Conservation (phyloP, 352 stramenopile species). For the Elongisporangium prolatum region DNA sequence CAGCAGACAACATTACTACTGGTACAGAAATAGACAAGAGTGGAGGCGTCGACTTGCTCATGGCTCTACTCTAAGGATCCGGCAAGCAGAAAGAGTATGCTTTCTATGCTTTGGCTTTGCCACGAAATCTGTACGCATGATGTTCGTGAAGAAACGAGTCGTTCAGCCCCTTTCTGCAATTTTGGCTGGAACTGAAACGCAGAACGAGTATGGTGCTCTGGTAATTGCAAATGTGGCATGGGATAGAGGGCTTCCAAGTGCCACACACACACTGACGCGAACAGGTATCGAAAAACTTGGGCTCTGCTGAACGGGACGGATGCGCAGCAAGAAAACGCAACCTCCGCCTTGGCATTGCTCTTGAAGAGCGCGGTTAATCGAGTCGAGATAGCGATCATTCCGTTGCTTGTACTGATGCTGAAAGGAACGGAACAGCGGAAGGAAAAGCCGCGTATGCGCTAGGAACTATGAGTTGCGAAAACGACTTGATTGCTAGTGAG, state of each 20-base stretch:
- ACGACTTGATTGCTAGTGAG: neutral
- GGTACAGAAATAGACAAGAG: no score
- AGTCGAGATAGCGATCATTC: neutral
- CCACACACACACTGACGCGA: no score
- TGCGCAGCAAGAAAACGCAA: neutral
- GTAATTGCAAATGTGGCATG: neutral
- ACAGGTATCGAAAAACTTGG: neutral
- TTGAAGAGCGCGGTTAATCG: neutral
- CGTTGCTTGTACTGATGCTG: neutral
- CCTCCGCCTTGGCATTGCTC: neutral
- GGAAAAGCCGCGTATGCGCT: neutral
- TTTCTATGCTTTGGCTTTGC: neutral
- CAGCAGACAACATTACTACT: no score
- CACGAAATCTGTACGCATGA: neutral
- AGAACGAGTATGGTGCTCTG: neutral
- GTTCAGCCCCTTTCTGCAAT: neutral
- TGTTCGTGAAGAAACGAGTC: neutral
- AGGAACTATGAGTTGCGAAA: neutral
- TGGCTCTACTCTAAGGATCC: no score
- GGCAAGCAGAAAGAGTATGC: no score
- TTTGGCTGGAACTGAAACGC: neutral
- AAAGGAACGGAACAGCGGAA: neutral
- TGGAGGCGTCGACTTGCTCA: no score
- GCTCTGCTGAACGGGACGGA: neutral
- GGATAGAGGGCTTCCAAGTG: neutral